Base-by-base conservation (phyloP, 352 stramenopile genomes). In the Globisporangium camurandrum region DNA sequence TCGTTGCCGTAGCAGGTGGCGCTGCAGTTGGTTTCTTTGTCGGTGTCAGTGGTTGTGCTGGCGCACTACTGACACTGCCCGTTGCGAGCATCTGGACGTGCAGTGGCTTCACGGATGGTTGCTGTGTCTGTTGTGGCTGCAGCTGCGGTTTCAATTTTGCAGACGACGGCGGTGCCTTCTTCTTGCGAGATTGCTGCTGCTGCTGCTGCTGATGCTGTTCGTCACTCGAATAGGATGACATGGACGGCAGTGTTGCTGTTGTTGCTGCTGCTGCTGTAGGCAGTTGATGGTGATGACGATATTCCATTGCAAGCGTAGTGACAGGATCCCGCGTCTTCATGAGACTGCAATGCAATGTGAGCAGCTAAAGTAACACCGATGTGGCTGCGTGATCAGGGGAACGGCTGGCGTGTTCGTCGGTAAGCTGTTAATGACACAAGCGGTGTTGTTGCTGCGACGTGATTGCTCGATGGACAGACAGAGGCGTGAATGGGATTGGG, bases 261-360 rank as follows among this genome's bases (percentile, higher is more conserved):
- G 33, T 69, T 57, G 24, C 65, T 57, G 53, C 58, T 66, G 30
- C 42, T 56, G 41, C 40, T n/a, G 46, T 45, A 19, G 51, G 51
- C 23, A 46, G 58, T 48, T 49, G 17, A 39, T 62, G 40, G 34
- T 75, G 61, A 16, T 64, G 64, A 26, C 64, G 66, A 42, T 72
- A 61, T 54, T 72, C 64, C 58, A 71, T 62, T 41, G 67, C 56
- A 38, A 72, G 66, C 54, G 64, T 64, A 44, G 56, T 51, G 28
- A 27, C 44, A 41, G 36, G 7, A 56, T 75, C 61, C 34, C 67
- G 67, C 24, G 46, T 49, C 46, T 75, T 74, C 69, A 80, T 76
- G 17, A 14, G n/a, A n/a, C n/a, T n/a, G n/a, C n/a, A n/a, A n/a
- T n/a, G n/a, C n/a, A n/a, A n/a, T n/a, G n/a, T n/a, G n/a, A n/a